Evolutionary conservation across 78 protist genomes (phyloP).

Genomic region (Protostelium mycophagum): DNA sequence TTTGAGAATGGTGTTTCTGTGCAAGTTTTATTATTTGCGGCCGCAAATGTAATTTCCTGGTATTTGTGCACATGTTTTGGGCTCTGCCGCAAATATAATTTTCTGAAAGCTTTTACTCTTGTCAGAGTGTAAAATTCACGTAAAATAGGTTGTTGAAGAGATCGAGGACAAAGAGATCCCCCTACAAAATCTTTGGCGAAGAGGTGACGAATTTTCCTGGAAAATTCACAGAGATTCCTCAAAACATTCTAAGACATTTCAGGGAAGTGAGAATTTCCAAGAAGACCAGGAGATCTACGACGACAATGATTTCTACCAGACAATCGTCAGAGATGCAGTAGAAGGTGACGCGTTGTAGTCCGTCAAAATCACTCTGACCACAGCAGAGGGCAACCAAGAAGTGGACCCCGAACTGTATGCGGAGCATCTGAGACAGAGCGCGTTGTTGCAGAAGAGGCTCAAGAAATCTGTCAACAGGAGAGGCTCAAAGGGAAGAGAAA

Average conservation of each 20-base stretch:
- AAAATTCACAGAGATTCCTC: no score
- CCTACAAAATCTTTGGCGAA: neutral
- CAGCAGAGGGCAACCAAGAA: neutral
- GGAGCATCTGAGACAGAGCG: neutral
- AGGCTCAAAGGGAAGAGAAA: neutral
- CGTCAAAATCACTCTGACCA: neutral
- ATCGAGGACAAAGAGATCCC: neutral
- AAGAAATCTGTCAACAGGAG: neutral
- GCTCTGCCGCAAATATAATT: no score
- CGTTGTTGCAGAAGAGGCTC: neutral
- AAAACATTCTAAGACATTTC: no score
- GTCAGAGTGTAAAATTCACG: no score
- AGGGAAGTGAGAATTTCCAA: no score
- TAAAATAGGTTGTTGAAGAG: no score
- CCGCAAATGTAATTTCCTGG: no score
- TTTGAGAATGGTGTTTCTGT: no score
- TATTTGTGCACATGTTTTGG: no score
- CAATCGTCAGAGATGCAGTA: neutral
- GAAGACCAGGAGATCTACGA: neutral
- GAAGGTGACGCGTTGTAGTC: neutral
- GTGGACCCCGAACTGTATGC: neutral
- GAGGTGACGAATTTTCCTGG: neutral
- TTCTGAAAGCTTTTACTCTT: no score
- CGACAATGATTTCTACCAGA: neutral
- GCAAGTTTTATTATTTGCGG: no score